Conservation (phyloP, 202 grass and related monocot genomes). For the Eragrostis tef region DNA sequence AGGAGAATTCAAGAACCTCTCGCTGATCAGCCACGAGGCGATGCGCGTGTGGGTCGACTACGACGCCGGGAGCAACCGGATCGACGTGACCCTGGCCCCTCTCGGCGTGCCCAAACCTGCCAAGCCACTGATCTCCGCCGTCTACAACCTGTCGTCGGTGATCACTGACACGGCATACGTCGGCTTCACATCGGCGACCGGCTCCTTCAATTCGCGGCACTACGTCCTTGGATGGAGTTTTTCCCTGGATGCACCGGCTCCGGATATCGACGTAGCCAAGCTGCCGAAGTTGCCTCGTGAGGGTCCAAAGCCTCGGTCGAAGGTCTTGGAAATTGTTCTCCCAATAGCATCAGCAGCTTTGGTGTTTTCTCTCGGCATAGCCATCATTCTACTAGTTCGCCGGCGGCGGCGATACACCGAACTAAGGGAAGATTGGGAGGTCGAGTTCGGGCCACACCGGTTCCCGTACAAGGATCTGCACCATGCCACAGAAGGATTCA, state of each 20-base stretch:
- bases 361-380: neutral
- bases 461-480: neutral
- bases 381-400: neutral
- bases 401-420: neutral
- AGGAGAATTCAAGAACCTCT: neutral
- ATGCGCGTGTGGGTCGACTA: neutral
- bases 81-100: neutral
- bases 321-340: neutral
- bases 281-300: neutral
- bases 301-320: neutral
- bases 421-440: neutral
- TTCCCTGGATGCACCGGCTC: neutral
- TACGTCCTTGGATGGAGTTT: constrained; percentile 16
- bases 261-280: neutral
- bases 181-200: neutral
- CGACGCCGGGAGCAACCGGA: neutral
- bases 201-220: neutral
- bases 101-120: neutral
- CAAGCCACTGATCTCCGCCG: neutral
- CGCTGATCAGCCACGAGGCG: neutral
- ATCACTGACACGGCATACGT: neutral
- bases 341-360: neutral
- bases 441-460: neutral
- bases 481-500: neutral
- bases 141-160: neutral